These are phyloP conservation scores for Penicillium sp. DNA, from an alignment of 2,329 filamentous ascomycete species.

Conservation along the genomic window DNA sequence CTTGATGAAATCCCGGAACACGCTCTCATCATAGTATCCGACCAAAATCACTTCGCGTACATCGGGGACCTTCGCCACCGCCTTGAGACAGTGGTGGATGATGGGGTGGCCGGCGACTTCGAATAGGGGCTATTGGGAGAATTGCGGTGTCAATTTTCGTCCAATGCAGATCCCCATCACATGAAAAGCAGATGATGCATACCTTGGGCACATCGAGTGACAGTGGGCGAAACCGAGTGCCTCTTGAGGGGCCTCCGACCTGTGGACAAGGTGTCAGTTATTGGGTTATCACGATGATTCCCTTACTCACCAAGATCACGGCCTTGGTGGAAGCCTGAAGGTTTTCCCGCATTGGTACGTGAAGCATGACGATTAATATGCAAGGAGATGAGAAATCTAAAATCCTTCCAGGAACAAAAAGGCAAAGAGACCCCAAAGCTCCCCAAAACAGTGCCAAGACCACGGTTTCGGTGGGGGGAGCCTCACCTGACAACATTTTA, in stretches of 20 bases:
- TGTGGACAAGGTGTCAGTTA: conserved; percentile 45
- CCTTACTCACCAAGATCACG: conserved; percentile 74
- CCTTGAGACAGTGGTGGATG: conserved; percentile 94
- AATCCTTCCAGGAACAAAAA: conserved; percentile 2
- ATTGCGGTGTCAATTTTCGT: conserved; percentile 1
- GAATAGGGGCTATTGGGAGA: conserved; percentile 73
- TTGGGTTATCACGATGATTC: conserved; percentile 10
- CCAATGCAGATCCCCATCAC: background rate
- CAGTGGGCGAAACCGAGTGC: conserved; percentile 90
- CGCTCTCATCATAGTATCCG: conserved; percentile 95
- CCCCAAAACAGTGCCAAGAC: conserved; percentile 21
- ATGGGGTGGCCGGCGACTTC: conserved; percentile 98
- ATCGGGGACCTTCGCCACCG: conserved; percentile 83
- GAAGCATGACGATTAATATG: conserved; percentile 40
- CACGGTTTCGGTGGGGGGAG: conserved; percentile 22
- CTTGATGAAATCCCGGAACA: conserved; percentile 98
- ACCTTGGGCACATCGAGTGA: conserved; percentile 96
- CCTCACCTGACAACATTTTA: conserved; percentile 24
- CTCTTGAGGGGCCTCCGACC: conserved; percentile 94
- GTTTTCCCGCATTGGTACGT: conserved; percentile 47
- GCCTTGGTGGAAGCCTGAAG: conserved; percentile 74
- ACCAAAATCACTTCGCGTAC: conserved; percentile 97
- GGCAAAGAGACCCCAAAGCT: conserved; percentile 15
- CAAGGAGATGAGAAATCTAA: conserved; percentile 1
- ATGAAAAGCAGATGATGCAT: conserved; percentile 21